Evolutionary conservation across 306 rosid species (phyloP).

Genomic region (Astragalus glycyphyllos): DNA sequence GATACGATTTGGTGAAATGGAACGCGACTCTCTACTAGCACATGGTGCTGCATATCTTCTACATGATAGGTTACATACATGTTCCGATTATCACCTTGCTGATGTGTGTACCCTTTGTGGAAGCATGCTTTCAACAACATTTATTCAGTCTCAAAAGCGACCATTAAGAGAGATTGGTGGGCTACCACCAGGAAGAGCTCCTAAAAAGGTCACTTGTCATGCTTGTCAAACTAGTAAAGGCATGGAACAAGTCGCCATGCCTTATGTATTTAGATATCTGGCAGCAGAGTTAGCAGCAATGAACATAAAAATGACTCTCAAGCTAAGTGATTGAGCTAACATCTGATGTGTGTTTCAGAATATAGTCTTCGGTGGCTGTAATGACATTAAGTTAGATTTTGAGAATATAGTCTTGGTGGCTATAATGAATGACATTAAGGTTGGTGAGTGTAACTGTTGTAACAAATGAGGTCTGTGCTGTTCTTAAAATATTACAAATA

Average conservation of each 20-base stretch:
- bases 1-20: conserved; percentile 98
- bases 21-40: conserved; percentile 94
- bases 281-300: conserved; percentile 96
- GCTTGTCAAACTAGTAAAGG: conserved; percentile 83
- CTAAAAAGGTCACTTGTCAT: conserved; percentile 68
- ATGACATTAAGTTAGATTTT: neutral
- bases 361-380: conserved; percentile 12
- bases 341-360: conserved; percentile 41
- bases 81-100: conserved; percentile 93
- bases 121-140: conserved; percentile 71
- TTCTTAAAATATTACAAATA: no score
- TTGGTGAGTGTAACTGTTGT: no score
- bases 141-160: conserved; percentile 58
- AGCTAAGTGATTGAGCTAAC: conserved; percentile 51
- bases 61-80: conserved; percentile 90
- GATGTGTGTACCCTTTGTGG: conserved; percentile 91
- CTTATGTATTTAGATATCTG: conserved; percentile 83
- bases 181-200: conserved; percentile 67
- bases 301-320: conserved; percentile 89
- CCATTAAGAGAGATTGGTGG: conserved; percentile 60
- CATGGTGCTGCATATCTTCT: conserved; percentile 94
- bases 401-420: no score
- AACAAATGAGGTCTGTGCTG: no score
- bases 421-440: no score
- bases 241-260: conserved; percentile 96